These are phyloP conservation scores for Fragilaria crotonensis DNA, from an alignment of 108 stramenopile genomes.

Conservation along the genomic window DNA sequence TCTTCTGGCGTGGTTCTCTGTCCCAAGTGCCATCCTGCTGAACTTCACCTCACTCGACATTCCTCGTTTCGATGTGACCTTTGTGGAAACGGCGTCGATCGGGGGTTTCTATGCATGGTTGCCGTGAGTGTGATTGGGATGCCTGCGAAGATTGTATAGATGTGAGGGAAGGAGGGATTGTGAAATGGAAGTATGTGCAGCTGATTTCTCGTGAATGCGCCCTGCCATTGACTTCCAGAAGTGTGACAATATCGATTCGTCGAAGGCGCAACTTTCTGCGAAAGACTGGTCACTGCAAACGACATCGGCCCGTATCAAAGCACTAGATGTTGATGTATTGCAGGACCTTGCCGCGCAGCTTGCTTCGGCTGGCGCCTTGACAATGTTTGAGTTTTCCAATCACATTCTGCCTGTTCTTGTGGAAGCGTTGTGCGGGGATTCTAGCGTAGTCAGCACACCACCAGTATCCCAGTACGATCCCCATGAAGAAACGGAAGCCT, in stretches of 20 bases:
- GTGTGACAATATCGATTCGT: slow-evolving; percentile 3
- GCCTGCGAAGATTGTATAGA: slow-evolving; percentile 41
- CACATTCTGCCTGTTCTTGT: slow-evolving; percentile 37
- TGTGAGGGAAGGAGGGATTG: slow-evolving; percentile 33
- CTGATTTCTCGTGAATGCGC: slow-evolving; percentile 18
- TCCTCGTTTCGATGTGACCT: slow-evolving; percentile 46
- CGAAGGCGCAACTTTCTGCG: neutral
- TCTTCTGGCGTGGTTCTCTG: slow-evolving; percentile 19
- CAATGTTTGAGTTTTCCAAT: slow-evolving; percentile 34
- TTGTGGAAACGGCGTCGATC: slow-evolving; percentile 44
- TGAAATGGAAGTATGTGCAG: slow-evolving; percentile 30
- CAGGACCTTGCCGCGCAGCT: slow-evolving; percentile 20
- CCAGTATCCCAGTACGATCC: too few species aligned
- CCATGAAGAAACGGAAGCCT: too few species aligned
- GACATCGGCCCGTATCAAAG: too few species aligned
- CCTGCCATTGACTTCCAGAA: slow-evolving; percentile 5
- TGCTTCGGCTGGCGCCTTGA: slow-evolving; percentile 11
- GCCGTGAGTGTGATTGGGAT: slow-evolving; percentile 49
- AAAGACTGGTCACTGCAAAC: slow-evolving; percentile 11
- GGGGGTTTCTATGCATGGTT: slow-evolving; percentile 43
- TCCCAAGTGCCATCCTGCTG: slow-evolving; percentile 31
- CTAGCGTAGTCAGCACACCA: neutral
- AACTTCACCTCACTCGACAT: slow-evolving; percentile 40
- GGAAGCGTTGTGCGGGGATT: slow-evolving; percentile 10
- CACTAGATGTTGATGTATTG: slow-evolving; percentile 19